phyloP scores from a whole-genome alignment of 495 filamentous ascomycete species.

The Hypoxylon perforatum region DNA sequence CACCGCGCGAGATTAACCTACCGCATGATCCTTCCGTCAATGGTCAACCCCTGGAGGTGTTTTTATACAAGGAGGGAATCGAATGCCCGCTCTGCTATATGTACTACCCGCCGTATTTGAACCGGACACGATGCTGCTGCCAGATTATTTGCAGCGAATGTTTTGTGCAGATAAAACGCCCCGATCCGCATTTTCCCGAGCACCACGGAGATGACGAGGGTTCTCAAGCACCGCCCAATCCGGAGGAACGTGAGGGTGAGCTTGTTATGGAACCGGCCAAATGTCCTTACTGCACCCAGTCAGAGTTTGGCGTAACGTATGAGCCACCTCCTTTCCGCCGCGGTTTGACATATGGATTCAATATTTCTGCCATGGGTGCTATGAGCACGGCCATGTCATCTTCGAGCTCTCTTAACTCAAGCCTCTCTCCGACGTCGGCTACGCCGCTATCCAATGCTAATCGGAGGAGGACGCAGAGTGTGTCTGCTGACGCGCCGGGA shows the following conservation, averaged over 20 bases:
- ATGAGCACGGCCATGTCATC: slow-evolving; percentile 76
- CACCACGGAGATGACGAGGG: slow-evolving; percentile 72
- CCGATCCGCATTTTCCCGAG: slow-evolving; percentile 95
- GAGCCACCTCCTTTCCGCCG: slow-evolving; percentile 87
- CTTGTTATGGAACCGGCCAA: slow-evolving; percentile 91
- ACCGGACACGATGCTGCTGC: slow-evolving; percentile 94
- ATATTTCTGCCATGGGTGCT: slow-evolving; percentile 47
- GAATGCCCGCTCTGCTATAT: slow-evolving; percentile 98
- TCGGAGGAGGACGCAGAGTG: slow-evolving; percentile 77
- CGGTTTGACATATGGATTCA: slow-evolving; percentile 76
- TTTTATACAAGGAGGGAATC: slow-evolving; percentile 86
- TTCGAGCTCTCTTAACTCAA: slow-evolving; percentile 63
- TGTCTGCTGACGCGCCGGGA: slow-evolving; percentile 80
- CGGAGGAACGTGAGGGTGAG: slow-evolving; percentile 67
- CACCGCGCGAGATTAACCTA: slow-evolving; percentile 80
- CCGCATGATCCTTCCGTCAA: slow-evolving; percentile 89
- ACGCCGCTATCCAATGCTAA: slow-evolving; percentile 52
- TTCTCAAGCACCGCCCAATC: slow-evolving; percentile 54
- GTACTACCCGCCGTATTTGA: slow-evolving; percentile 95
- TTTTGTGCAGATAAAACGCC: slow-evolving; percentile 98
- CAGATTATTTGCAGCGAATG: slow-evolving; percentile 98
- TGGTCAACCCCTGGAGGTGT: slow-evolving; percentile 89
- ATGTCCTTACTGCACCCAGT: slow-evolving; percentile 94
- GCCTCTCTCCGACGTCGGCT: slow-evolving; percentile 52
- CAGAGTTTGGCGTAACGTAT: slow-evolving; percentile 95